Percentiles rank a stretch among this genome's conserved stretches.
Conservation (phyloP, 345 rosid genomes). For the Gossypium rotundifolium region DNA sequence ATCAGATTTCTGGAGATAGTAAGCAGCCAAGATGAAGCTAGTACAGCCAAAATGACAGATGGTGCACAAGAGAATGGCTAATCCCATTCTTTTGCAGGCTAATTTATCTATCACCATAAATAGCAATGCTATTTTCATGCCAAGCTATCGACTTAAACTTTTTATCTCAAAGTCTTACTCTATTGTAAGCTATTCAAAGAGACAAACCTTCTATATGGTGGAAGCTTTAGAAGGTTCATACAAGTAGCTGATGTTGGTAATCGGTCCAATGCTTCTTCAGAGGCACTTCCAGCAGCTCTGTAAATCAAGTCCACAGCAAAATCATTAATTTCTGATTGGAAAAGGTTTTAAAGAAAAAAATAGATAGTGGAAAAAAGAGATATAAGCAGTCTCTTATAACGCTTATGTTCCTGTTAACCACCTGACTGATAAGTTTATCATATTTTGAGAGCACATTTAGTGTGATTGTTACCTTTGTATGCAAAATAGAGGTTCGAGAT, state of each 20-base stretch:
- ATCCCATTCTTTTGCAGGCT: not conserved
- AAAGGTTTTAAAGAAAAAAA: not conserved
- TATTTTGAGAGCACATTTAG: constrained; percentile 14
- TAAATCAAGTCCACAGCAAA: not conserved
- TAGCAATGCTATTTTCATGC: not conserved
- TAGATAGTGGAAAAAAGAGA: not conserved
- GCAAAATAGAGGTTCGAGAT: constrained; percentile 89
- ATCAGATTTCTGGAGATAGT: not conserved
- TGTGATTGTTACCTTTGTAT: constrained; percentile 65
- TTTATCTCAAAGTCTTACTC: not conserved
- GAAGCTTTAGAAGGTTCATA: constrained; percentile 99
- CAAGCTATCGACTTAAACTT: not conserved
- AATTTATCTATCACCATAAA: not conserved
- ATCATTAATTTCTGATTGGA: not conserved
- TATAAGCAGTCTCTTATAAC: not conserved
- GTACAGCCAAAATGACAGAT: not conserved
- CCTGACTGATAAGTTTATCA: not conserved
- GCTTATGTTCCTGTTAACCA: not conserved
- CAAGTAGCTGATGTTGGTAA: constrained; percentile 96
- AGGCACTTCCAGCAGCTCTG: constrained; percentile 60
- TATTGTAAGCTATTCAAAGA: not conserved
- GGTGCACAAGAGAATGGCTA: not conserved
- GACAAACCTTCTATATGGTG: constrained; percentile 90
- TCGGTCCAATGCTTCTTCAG: constrained; percentile 78
- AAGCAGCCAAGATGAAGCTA: not conserved